These are phyloP conservation scores for Eragrostis tef DNA, from an alignment of 202 grass and related monocot genomes.

Conservation along the genomic window DNA sequence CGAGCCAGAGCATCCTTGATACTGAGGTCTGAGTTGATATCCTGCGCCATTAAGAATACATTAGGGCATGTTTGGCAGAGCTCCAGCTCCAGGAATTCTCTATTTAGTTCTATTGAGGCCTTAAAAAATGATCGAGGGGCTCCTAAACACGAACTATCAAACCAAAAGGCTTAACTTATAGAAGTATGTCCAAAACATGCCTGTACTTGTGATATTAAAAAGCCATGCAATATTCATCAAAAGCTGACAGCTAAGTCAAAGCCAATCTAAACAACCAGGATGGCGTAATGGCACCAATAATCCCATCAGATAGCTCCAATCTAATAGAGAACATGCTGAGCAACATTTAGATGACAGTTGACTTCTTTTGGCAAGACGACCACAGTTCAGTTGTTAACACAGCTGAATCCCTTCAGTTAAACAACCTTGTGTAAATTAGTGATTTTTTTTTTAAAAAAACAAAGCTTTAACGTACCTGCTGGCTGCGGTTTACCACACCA, in stretches of 20 bases:
- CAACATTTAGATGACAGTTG: not conserved
- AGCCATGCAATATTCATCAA: not conserved
- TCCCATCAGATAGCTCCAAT: not conserved
- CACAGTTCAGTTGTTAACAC: not conserved
- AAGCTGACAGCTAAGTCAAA: not conserved
- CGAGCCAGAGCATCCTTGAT: conserved; percentile 85
- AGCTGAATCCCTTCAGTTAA: conserved; percentile 15
- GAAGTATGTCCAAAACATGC: not conserved
- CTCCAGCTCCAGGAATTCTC: not conserved
- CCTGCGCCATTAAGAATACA: conserved; percentile 55
- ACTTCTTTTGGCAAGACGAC: not conserved
- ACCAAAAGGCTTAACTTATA: conserved; percentile 16
- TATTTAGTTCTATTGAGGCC: not conserved
- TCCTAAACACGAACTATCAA: not conserved
- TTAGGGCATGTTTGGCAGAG: not conserved
- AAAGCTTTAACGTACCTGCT: conserved; percentile 60
- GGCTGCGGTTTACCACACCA: conserved; percentile 87
- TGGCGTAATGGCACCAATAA: not conserved
- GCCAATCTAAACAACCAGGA: conserved; percentile 4
- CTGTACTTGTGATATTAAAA: conserved; percentile 5
- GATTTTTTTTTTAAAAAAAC: no score
- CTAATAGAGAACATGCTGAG: conserved; percentile 15
- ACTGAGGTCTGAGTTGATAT: conserved; percentile 86
- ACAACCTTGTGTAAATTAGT: conserved; percentile 20
- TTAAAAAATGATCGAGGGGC: not conserved